Evolutionary conservation across 495 filamentous ascomycete species (phyloP).

Genomic region (Neurospora sp.): DNA sequence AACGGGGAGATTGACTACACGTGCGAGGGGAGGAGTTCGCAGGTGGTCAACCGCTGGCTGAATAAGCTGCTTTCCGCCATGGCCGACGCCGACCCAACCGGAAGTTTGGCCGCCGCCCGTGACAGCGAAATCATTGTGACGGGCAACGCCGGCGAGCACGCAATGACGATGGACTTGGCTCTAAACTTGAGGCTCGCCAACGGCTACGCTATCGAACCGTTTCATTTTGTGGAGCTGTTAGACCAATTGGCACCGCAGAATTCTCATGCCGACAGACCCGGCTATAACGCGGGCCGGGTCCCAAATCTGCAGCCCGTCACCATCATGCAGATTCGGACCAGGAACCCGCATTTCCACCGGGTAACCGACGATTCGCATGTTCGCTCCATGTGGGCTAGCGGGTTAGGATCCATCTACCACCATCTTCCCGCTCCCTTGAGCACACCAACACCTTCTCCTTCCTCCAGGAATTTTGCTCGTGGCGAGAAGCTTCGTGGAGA

Average conservation of each 20-base stretch:
- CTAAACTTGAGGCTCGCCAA: slow-evolving; percentile 15
- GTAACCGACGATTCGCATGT: slow-evolving; percentile 13
- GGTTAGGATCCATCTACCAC: slow-evolving; percentile 19
- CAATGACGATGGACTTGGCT: slow-evolving; percentile 21
- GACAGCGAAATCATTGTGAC: slow-evolving; percentile 9
- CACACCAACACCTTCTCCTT: neutral
- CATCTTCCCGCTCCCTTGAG: neutral
- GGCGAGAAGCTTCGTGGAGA: neutral
- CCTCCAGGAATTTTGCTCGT: neutral
- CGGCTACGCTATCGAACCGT: slow-evolving; percentile 26
- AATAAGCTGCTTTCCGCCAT: slow-evolving; percentile 10
- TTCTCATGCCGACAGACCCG: neutral
- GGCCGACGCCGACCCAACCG: neutral
- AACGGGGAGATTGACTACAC: slow-evolving; percentile 6
- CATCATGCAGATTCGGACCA: slow-evolving; percentile 17
- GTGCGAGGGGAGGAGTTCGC: slow-evolving; percentile 17
- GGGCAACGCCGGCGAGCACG: slow-evolving; percentile 25
- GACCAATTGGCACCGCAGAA: neutral
- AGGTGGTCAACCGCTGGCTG: slow-evolving; percentile 21
- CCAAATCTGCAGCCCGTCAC: slow-evolving; percentile 1
- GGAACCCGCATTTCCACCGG: slow-evolving; percentile 19
- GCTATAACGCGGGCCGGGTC: neutral
- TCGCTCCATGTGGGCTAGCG: slow-evolving; percentile 13
- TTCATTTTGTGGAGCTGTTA: slow-evolving; percentile 19
- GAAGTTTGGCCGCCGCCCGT: neutral